Evolutionary conservation across 805 yeast genomes (phyloP).

Genomic region (Cyberlindnera nakhonratchasimensis): DNA sequence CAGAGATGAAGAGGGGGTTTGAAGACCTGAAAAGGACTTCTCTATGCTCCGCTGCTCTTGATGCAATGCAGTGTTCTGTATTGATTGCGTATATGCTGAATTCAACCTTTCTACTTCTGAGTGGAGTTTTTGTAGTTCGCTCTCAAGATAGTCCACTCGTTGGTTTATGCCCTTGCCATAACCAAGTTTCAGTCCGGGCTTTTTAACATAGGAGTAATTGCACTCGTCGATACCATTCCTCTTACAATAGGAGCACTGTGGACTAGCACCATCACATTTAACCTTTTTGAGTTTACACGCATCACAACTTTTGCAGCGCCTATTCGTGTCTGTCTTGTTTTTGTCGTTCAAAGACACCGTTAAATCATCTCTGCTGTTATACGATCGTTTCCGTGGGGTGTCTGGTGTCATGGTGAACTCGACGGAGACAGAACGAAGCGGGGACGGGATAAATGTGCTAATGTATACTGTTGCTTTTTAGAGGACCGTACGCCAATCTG

Average conservation of each 20-base stretch:
- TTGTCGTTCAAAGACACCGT: neutral
- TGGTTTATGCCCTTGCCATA: slow-evolving; percentile 24
- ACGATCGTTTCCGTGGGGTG: slow-evolving; percentile 5
- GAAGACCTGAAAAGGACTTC: too few species aligned
- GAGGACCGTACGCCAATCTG: too few species aligned
- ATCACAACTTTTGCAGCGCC: slow-evolving; percentile 24
- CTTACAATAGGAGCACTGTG: slow-evolving; percentile 19
- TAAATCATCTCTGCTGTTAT: neutral
- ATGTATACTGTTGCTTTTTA: too few species aligned
- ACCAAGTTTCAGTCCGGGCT: slow-evolving; percentile 26
- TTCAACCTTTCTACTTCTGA: slow-evolving; percentile 6
- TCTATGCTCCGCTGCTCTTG: too few species aligned
- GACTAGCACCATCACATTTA: slow-evolving; percentile 24
- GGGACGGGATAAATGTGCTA: too few species aligned
- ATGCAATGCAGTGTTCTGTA: too few species aligned
- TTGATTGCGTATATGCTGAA: neutral
- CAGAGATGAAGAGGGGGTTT: neutral
- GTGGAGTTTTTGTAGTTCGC: slow-evolving; percentile 11
- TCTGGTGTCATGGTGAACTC: neutral
- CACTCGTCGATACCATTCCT: slow-evolving; percentile 16
- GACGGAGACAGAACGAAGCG: too few species aligned
- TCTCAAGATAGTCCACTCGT: slow-evolving; percentile 20
- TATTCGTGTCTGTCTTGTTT: slow-evolving; percentile 5
- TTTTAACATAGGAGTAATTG: slow-evolving; percentile 20
- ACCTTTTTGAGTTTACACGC: slow-evolving; percentile 23